Evolutionary conservation across 1,284 basidiomycete genomes (phyloP).

Genomic region (Tylopilus sp.): DNA sequence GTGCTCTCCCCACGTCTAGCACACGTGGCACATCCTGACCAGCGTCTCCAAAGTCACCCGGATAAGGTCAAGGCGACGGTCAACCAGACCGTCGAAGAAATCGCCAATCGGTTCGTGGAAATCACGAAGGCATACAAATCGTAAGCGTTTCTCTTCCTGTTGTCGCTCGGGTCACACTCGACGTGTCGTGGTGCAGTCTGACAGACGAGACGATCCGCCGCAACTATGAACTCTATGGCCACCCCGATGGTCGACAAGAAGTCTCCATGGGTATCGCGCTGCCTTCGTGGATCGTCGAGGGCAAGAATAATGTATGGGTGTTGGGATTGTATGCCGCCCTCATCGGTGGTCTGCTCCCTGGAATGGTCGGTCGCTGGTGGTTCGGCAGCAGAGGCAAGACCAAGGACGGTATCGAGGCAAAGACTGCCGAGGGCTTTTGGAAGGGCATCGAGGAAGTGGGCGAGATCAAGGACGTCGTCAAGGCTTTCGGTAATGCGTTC

Average conservation of each 20-base stretch:
- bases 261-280: conserved; percentile 95
- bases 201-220: conserved; percentile 93
- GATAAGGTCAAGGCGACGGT: conserved; percentile 88
- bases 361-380: conserved; percentile 86
- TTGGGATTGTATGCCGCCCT: conserved; percentile 84
- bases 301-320: conserved; percentile 89
- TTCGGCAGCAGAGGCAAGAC: conserved; percentile 89
- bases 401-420: conserved; percentile 87
- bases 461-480: conserved; percentile 70
- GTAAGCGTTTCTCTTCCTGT: conserved; percentile 37
- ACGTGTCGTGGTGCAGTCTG: conserved; percentile 46
- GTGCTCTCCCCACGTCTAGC: conserved; percentile 29
- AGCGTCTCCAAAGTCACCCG: conserved; percentile 67
- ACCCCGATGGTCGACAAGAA: conserved; percentile 96
- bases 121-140: conserved; percentile 99
- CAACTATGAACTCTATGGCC: conserved; percentile 89
- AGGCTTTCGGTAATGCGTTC: conserved; percentile 71
- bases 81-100: conserved; percentile 89
- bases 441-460: conserved; percentile 81
- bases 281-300: conserved; percentile 91
- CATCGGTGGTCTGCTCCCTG: conserved; percentile 87
- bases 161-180: neutral
- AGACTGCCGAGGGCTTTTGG: conserved; percentile 89
- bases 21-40: conserved; percentile 3
- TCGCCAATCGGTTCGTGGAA: conserved; percentile 86